Evolutionary conservation across 73 alveolate species (phyloP), one percentile per base, ranked within the genome.

Genomic region (Symbiodinium natans): DNA sequence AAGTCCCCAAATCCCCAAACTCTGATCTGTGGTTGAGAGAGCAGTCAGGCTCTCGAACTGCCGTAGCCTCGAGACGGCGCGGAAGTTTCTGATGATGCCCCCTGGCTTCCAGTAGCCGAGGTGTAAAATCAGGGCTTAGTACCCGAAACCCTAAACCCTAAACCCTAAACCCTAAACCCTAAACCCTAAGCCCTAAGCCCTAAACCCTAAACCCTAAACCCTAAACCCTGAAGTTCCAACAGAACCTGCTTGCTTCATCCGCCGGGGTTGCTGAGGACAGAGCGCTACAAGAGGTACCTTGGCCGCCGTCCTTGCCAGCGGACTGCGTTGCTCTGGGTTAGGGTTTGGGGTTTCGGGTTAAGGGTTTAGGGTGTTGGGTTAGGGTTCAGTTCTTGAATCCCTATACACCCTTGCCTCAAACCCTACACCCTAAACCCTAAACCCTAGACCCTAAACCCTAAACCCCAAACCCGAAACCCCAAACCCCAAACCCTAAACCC

Each of bases 251-350:
- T 9, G 59, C 59, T 46, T 46, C 59, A 46, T 13, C 59, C 59
- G 59, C 59, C 59, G 13, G n/a, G n/a, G 36, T 7, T 23, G 1
- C 59, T 15, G 36, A 90, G 97, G 97, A 90, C 97, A 1, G 97
- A 90, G 54, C 86, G 97, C 29, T 90, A 90, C 97, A 90, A 90
- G 77, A 68, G 77, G 77, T 27, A 63, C 34, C 68, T 52, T 4
- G 68, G 68, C 68, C 68, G 13, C 6, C 29, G 68, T n/a, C n/a
- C n/a, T n/a, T n/a, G n/a, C n/a, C n/a, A 52, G 13, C 68, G 13
- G 3, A 48, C 10, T 17, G 10, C 3, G 13, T 2, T 1, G 21
- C n/a, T n/a, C n/a, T n/a, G 21, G 63, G 10, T 48, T 1, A 48
- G 63, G 63, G 63, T 4, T 48, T 48, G 19, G 63, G 63, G 63